Conservation (phyloP, 305 asterid species). For the Fraxinus sp. region DNA sequence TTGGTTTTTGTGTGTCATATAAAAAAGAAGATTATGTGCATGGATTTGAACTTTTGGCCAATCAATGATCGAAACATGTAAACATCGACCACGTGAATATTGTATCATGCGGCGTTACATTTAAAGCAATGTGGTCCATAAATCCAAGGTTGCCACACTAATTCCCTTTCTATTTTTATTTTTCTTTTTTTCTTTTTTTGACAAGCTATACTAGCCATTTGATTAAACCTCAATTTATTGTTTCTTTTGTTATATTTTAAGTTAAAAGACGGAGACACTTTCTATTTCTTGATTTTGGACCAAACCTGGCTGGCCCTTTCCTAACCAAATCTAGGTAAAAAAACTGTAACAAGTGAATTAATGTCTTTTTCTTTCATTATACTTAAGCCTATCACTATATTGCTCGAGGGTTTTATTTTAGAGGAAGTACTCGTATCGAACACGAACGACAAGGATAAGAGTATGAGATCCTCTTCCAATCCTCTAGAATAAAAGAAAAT, state of each 20-base stretch:
- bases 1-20: too few species aligned
- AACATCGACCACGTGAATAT: neutral
- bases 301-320: neutral
- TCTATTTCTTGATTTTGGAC: neutral
- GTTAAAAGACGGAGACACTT: neutral
- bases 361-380: too few species aligned
- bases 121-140: neutral
- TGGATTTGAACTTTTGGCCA: neutral
- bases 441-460: too few species aligned
- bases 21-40: too few species aligned
- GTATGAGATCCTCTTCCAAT: too few species aligned
- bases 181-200: neutral
- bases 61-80: neutral
- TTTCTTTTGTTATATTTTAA: neutral
- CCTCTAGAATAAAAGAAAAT: too few species aligned
- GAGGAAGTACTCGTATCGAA: too few species aligned
- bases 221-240: neutral
- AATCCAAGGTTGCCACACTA: too few species aligned
- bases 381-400: too few species aligned
- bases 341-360: too few species aligned
- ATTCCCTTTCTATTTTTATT: too few species aligned
- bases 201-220: neutral
- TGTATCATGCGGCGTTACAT: neutral
- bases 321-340: neutral
- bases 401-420: too few species aligned